Evolutionary conservation across 1,284 basidiomycete genomes (phyloP).

Genomic region (Boletellus deceptivus): DNA sequence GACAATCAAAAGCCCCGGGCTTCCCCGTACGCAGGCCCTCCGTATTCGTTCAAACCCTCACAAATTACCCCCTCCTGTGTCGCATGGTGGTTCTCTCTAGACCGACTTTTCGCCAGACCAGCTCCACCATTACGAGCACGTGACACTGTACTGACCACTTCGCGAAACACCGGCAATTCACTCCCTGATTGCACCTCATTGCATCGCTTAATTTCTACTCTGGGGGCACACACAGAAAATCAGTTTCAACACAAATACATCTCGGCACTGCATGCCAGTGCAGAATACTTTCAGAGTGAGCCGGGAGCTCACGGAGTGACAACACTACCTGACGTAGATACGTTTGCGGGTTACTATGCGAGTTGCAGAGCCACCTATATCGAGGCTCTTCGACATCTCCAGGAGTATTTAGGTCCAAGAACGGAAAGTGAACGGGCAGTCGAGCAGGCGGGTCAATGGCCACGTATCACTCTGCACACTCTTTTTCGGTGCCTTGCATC

Average conservation of each 20-base stretch:
- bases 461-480: not conserved
- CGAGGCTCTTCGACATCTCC: not conserved
- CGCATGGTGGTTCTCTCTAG: not conserved
- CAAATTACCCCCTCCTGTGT: not conserved
- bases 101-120: constrained; percentile 12
- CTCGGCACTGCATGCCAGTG: constrained; percentile 14
- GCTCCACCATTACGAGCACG: not conserved
- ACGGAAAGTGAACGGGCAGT: not conserved
- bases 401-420: not conserved
- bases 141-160: not conserved
- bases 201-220: constrained; percentile 7
- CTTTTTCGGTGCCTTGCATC: constrained; percentile 2
- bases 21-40: not conserved
- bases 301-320: too few relatives aligned
- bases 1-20: not conserved
- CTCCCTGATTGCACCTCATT: not conserved
- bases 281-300: not conserved
- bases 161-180: not conserved
- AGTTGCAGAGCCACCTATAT: not conserved
- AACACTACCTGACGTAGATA: not conserved
- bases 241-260: constrained; percentile 19
- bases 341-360: not conserved
- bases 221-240: not conserved
- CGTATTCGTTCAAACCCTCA: constrained; percentile 17
- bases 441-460: not conserved